Evolutionary conservation across 73 alveolate genomes (phyloP).

Genomic region (Strombidium stylifer): DNA sequence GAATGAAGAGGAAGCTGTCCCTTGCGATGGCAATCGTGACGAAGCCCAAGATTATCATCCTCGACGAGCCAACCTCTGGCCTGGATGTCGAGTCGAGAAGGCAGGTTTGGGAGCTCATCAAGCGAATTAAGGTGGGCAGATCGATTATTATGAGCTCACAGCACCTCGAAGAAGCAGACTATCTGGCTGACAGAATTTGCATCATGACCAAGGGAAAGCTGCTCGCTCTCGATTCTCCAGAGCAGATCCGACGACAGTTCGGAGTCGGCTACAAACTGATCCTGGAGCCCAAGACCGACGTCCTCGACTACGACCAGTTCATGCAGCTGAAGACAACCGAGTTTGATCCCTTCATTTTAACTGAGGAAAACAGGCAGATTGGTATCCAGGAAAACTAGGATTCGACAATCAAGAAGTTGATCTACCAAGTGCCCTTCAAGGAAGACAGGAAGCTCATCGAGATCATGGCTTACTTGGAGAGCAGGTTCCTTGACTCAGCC

Average conservation of each 20-base stretch:
- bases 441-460: slow-evolving; percentile 5
- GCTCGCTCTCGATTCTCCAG: slow-evolving; percentile 78
- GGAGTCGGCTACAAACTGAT: slow-evolving; percentile 83
- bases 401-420: slow-evolving; percentile 16
- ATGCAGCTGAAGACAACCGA: not conserved
- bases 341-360: slow-evolving; percentile 2
- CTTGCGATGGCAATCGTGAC: slow-evolving; percentile 65
- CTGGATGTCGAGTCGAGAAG: slow-evolving; percentile 68
- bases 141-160: slow-evolving; percentile 80
- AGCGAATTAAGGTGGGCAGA: slow-evolving; percentile 41
- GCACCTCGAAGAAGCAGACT: slow-evolving; percentile 95
- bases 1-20: slow-evolving; percentile 77
- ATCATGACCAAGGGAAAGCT: slow-evolving; percentile 87
- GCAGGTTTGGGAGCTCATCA: slow-evolving; percentile 64
- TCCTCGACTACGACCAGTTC: not conserved
- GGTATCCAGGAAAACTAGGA: slow-evolving; percentile 12
- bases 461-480: slow-evolving; percentile 2
- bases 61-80: slow-evolving; percentile 86
- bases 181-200: slow-evolving; percentile 87
- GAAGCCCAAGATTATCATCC: slow-evolving; percentile 60
- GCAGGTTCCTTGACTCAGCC: not conserved
- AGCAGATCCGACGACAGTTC: slow-evolving; percentile 62
- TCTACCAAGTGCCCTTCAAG: slow-evolving; percentile 27
- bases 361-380: not conserved
- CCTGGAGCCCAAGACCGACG: slow-evolving; percentile 17